Base-by-base conservation (phyloP, 768 basidiomycete genomes). In the Sporobolomyces phaffii region DNA sequence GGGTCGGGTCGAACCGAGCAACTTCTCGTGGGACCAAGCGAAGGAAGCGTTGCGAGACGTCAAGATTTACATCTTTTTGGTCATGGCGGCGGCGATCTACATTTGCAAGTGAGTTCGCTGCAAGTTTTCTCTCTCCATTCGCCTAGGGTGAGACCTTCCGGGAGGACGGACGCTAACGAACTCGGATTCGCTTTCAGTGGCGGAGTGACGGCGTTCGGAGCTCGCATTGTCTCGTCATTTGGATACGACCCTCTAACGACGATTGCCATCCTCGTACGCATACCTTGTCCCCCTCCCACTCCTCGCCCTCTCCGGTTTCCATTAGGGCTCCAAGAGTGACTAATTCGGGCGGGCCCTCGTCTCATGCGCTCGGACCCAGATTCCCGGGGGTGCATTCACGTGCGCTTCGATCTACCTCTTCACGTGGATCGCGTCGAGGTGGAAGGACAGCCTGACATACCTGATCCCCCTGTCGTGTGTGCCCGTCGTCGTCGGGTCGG, bases 381-480 rank as follows among this genome's bases (percentile, higher is more conserved):
- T 78, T 33, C 79, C 79, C 2, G 79, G 78, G 3, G 78, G 79
- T 3, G 75, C 73, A 5, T 72, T 76, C 45, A 78, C 79, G n/a
- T 59, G 61, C 40, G 73, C 73, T 41, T 73, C 75, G 24, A 75
- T 79, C 63, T 77, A 76, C 56, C 45, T 78, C 34, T 77, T 76
- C 54, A 68, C 74, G 3, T 78, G 62, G 48, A 66, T 78, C 52
- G 75, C 77, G 18, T 70, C 72, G 11, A 64, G 57, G 22, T 77
- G 69, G 56, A 68, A 68, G 40, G 72, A 78, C 62, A 67, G 54
- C 22, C 69, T 77, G 31, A 78, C 78, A 6, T 68, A 61, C 59
- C 74, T 79, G 47, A 72, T 75, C 60, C 64, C 56, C 2, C 28
- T 68, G 26, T 53, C 75, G 14, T 78, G 78, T 64, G 57, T 79